Conservation (phyloP, 257 asterid genomes). For the Coffea eugenioides region DNA sequence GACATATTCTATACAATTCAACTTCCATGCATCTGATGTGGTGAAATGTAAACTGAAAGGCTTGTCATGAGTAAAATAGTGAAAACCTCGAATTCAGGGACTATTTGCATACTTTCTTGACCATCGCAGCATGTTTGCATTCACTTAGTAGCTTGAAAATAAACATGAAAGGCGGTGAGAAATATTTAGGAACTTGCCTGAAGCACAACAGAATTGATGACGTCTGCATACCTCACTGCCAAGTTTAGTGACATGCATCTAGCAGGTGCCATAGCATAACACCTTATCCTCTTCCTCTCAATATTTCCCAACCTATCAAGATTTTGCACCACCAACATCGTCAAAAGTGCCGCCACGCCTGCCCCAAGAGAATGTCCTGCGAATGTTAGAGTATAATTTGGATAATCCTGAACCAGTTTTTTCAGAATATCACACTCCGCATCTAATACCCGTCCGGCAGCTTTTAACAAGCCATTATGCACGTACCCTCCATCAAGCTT, state of each 20-base stretch:
- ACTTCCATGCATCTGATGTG: background rate
- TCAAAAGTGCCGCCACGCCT: constrained; percentile 78
- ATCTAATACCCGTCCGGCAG: constrained; percentile 66
- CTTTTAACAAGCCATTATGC: constrained; percentile 75
- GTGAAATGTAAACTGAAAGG: background rate
- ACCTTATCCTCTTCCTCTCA: constrained; percentile 68
- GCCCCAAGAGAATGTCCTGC: constrained; percentile 87
- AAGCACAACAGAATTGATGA: constrained; percentile 75
- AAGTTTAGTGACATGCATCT: constrained; percentile 86
- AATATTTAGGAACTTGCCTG: constrained; percentile 53
- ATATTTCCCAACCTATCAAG: constrained; percentile 60
- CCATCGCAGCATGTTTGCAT: background rate
- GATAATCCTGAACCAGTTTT: constrained; percentile 58
- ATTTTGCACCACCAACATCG: constrained; percentile 62
- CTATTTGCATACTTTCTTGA: background rate
- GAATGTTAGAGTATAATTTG: constrained; percentile 67
- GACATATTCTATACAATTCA: too few relatives aligned
- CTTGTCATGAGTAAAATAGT: background rate
- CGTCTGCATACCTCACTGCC: constrained; percentile 87
- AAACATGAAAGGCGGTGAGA: background rate
- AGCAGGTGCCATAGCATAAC: constrained; percentile 90
- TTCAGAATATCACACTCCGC: constrained; percentile 56
- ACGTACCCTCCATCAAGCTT: constrained; percentile 81
- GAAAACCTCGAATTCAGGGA: background rate
- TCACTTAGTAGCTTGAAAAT: background rate